Evolutionary conservation across 345 rosid genomes (phyloP).

Genomic region (Hirschfeldia incana): DNA sequence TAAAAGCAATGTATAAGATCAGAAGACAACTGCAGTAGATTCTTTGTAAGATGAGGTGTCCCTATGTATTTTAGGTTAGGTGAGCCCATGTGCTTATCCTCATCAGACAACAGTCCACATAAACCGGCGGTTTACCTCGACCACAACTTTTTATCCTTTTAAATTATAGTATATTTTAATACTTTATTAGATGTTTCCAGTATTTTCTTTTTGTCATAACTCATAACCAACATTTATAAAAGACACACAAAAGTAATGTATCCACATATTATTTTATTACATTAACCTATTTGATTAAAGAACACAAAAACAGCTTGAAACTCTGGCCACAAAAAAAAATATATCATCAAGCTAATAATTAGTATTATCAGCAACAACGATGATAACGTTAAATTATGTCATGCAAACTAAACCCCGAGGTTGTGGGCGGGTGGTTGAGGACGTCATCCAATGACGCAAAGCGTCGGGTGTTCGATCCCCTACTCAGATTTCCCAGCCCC

Average conservation of each 20-base stretch:
- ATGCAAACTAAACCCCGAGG: not conserved
- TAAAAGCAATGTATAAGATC: too few relatives aligned
- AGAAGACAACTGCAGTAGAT: not conserved
- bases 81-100: conserved; percentile 33
- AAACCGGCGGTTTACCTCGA: conserved; percentile 32
- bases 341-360: conserved; percentile 24
- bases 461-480: too few relatives aligned
- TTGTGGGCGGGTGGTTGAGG: too few relatives aligned
- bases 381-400: conserved; percentile 33
- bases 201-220: conserved; percentile 9
- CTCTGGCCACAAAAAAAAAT: conserved; percentile 37
- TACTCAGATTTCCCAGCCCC: too few relatives aligned
- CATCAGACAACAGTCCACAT: conserved; percentile 27
- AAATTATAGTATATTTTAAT: not conserved
- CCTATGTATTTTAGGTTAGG: conserved; percentile 14
- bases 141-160: conserved; percentile 26
- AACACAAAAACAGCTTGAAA: conserved; percentile 12
- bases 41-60: conserved; percentile 12
- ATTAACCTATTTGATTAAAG: not conserved
- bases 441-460: too few relatives aligned
- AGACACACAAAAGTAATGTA: conserved; percentile 3
- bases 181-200: not conserved
- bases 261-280: conserved; percentile 9
- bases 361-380: conserved; percentile 26
- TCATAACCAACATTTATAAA: not conserved